Evolutionary conservation across 2,329 filamentous ascomycete genomes (phyloP).

Genomic region (Mycosphaerella arachidis): DNA sequence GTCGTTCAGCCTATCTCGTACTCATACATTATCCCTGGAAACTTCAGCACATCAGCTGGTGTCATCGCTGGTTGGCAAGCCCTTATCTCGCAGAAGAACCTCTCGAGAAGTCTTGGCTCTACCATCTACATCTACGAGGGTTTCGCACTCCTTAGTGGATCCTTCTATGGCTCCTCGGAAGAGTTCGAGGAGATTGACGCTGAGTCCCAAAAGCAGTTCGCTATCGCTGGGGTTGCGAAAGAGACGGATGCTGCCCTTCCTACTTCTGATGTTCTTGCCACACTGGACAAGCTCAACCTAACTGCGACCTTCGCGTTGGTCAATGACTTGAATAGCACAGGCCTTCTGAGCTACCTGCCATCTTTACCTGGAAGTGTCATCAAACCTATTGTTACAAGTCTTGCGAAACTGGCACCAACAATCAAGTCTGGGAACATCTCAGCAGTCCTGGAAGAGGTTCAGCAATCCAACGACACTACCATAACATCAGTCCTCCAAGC

Average conservation of each 20-base stretch:
- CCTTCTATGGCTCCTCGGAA: conserved; percentile 12
- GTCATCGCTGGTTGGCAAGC: conserved; percentile 15
- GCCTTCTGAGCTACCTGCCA: conserved; percentile 8
- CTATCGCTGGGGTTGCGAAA: background rate
- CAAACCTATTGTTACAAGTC: conserved; percentile 4
- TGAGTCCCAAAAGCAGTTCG: background rate
- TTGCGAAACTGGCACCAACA: conserved; percentile 8
- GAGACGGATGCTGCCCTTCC: conserved; percentile 6
- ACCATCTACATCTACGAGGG: conserved; percentile 17
- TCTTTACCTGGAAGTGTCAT: conserved; percentile 4
- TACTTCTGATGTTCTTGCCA: conserved; percentile 3
- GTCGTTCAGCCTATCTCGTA: conserved; percentile 7
- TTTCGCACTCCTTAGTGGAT: conserved; percentile 14
- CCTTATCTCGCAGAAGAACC: conserved; percentile 13
- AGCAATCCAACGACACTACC: conserved; percentile 10
- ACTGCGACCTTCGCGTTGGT: conserved; percentile 10
- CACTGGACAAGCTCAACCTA: conserved; percentile 13
- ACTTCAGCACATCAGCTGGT: conserved; percentile 3
- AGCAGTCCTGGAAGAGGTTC: conserved; percentile 5
- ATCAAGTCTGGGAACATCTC: conserved; percentile 8
- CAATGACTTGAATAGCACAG: conserved; percentile 2
- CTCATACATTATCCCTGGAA: conserved; percentile 16
- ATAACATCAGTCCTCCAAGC: background rate
- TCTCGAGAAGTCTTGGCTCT: conserved; percentile 13
- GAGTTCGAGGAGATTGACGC: conserved; percentile 12